These are phyloP conservation scores for Cornus florida DNA, from an alignment of 148 eudicot genomes.

Conservation along the genomic window DNA sequence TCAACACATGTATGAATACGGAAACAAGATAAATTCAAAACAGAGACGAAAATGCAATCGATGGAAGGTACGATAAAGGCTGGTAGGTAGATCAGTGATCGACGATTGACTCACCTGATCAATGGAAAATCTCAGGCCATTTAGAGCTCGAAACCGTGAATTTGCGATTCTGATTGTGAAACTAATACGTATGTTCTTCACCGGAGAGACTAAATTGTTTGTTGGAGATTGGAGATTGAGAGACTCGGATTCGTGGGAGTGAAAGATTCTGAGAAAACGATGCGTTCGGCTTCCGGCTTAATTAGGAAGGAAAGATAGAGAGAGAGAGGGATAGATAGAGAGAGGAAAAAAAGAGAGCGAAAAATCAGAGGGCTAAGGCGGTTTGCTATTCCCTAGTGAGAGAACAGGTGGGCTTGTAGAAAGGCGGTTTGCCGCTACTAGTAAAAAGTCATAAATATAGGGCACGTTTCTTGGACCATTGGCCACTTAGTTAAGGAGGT, in stretches of 20 bases:
- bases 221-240: neutral
- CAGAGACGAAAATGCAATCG: neutral
- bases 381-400: too few relatives aligned
- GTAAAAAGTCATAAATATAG: too few relatives aligned
- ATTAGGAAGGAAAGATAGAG: neutral
- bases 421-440: too few relatives aligned
- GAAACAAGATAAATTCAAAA: too few relatives aligned
- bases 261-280: neutral
- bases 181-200: too few relatives aligned
- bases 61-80: neutral
- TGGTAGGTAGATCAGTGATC: neutral
- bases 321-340: neutral
- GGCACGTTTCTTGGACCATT: too few relatives aligned
- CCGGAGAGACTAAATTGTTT: neutral
- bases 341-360: neutral
- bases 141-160: neutral
- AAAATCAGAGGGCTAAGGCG: too few relatives aligned
- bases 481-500: too few relatives aligned
- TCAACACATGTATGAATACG: neutral
- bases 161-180: neutral
- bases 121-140: neutral
- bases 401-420: too few relatives aligned
- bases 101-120: neutral
- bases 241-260: neutral
- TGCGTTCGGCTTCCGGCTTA: neutral